Percentiles rank a stretch among this genome's conserved stretches.
Conservation (phyloP, 495 filamentous ascomycete species). For the Usnea hakonensis region DNA sequence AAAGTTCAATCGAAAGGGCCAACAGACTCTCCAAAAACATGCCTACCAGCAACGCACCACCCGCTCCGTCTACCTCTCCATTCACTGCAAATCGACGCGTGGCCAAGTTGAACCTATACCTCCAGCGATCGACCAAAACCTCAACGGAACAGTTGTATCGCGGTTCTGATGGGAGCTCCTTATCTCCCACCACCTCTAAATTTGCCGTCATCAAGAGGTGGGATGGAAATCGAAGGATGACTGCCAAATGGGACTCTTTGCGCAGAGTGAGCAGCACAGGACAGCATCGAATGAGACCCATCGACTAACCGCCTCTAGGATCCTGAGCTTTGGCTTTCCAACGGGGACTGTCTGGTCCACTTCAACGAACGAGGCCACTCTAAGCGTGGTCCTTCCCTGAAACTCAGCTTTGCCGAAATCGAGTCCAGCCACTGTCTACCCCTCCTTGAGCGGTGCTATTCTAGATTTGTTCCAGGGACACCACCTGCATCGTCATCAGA, state of each 20-base stretch:
- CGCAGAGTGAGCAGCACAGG: conserved; percentile 36
- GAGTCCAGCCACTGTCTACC: conserved; percentile 43
- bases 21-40: conserved; percentile 16
- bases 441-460: conserved; percentile 44
- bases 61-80: conserved; percentile 5
- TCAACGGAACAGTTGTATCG: conserved; percentile 10
- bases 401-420: conserved; percentile 44
- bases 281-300: background rate
- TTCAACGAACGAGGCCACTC: conserved; percentile 54
- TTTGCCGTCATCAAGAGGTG: conserved; percentile 38
- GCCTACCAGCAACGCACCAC: conserved; percentile 8
- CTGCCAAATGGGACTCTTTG: conserved; percentile 45
- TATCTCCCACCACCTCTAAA: background rate
- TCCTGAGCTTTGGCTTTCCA: conserved; percentile 53
- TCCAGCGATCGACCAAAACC: conserved; percentile 7
- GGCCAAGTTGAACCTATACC: conserved; percentile 19
- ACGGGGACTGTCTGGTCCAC: conserved; percentile 57
- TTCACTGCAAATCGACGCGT: conserved; percentile 9
- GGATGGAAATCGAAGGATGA: conserved; percentile 46
- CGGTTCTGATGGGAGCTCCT: background rate
- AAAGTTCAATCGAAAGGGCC: conserved; percentile 7
- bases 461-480: conserved; percentile 24
- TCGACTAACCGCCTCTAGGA: conserved; percentile 36
- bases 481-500: conserved; percentile 12
- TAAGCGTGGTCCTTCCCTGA: conserved; percentile 52